Evolutionary conservation across 1,139 yeast species (phyloP).

Genomic region (Suhomyces anneliseae): DNA sequence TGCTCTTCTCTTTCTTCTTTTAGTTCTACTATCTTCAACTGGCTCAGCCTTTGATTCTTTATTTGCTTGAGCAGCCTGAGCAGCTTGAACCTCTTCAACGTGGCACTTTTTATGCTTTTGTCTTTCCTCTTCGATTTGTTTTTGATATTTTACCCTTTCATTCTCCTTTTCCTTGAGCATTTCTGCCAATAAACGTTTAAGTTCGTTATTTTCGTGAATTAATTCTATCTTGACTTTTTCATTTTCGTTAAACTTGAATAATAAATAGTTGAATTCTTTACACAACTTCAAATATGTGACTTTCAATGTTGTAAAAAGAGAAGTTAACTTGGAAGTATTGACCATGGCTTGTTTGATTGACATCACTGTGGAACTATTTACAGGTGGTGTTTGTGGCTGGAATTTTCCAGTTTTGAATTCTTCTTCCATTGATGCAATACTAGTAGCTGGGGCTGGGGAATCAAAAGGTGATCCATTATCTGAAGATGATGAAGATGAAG

Average conservation of each 20-base stretch:
- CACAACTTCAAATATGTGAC: constrained; percentile 38
- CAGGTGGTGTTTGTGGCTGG: background rate
- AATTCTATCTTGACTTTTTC: constrained; percentile 34
- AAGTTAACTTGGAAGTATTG: constrained; percentile 25
- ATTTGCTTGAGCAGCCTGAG: background rate
- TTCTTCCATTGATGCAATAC: constrained; percentile 16
- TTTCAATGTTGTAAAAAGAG: constrained; percentile 34
- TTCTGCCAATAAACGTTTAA: constrained; percentile 28
- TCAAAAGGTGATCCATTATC: constrained; percentile 19
- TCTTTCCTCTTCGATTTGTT: constrained; percentile 18
- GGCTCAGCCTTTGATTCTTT: background rate
- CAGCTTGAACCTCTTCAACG: background rate
- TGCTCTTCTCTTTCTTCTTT: constrained; percentile 9
- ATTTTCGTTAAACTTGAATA: constrained; percentile 36
- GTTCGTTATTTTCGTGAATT: constrained; percentile 37
- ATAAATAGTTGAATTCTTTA: constrained; percentile 37
- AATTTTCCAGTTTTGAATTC: constrained; percentile 6
- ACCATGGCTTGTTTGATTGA: constrained; percentile 32
- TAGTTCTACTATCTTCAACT: constrained; percentile 3
- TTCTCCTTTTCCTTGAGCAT: constrained; percentile 24
- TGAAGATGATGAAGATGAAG: constrained; percentile 12
- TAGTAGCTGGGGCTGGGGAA: constrained; percentile 15
- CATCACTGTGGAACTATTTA: constrained; percentile 22
- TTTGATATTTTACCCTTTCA: constrained; percentile 13
- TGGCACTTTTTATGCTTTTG: constrained; percentile 4